A percentile compares a stretch with the other conserved stretches of the same genome.
Evolutionary conservation across 106 monocot species (phyloP).

Genomic region (Triglochin maritima): DNA sequence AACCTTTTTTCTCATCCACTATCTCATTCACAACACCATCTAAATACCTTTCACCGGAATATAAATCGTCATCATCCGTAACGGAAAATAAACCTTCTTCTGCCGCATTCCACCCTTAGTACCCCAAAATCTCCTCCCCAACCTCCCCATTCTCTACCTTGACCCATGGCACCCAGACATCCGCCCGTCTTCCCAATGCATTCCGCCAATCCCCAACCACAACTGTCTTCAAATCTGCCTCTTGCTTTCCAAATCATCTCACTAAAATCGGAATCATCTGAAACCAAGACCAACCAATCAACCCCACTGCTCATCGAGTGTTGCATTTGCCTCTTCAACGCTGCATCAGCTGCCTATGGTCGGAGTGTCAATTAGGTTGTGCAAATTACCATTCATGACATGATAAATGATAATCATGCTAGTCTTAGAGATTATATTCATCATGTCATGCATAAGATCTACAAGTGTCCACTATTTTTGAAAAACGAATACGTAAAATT

Average conservation of each 20-base stretch:
- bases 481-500: too few species aligned
- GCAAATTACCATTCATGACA: too few species aligned
- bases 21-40: conserved; percentile 6
- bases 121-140: conserved; percentile 39
- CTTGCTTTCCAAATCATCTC: conserved; percentile 62
- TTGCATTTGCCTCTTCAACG: conserved; percentile 74
- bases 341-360: conserved; percentile 48
- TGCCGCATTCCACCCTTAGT: neutral
- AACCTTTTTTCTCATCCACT: conserved; percentile 15
- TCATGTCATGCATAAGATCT: too few species aligned
- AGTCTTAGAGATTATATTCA: too few species aligned
- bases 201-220: conserved; percentile 71
- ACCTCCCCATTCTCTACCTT: conserved; percentile 78
- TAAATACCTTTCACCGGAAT: conserved; percentile 11
- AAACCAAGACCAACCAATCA: conserved; percentile 80
- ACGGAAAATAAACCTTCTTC: conserved; percentile 14
- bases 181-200: conserved; percentile 40
- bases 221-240: conserved; percentile 58
- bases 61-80: neutral
- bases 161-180: conserved; percentile 83
- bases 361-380: too few species aligned
- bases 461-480: too few species aligned
- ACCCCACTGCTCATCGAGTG: conserved; percentile 63
- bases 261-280: conserved; percentile 83
- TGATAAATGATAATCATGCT: too few species aligned